These are phyloP conservation scores for Lolium rigidum DNA, from an alignment of 176 grass and related monocot species.

Conservation along the genomic window DNA sequence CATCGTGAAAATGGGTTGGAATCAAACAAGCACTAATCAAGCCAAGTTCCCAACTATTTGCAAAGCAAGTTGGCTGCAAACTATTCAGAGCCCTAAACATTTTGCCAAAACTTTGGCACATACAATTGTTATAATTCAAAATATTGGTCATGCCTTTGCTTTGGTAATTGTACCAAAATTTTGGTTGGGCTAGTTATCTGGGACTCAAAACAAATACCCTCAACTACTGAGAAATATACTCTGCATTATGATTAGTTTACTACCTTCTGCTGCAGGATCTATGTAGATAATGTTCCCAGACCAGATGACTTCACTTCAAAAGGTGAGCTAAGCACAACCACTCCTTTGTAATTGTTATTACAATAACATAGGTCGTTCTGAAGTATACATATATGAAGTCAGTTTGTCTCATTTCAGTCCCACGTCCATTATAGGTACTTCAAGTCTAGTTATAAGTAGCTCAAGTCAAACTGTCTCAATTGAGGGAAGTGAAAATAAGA, in stretches of 20 bases:
- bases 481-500: background rate
- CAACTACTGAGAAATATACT: background rate
- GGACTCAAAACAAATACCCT: background rate
- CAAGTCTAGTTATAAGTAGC: background rate
- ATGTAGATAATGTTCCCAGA: background rate
- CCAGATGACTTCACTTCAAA: background rate
- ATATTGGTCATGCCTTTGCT: background rate
- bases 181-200: background rate
- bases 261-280: background rate
- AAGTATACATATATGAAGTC: background rate
- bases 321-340: conserved; percentile 1
- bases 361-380: background rate
- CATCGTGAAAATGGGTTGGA: too few species aligned
- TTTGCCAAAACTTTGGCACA: background rate
- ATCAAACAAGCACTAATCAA: too few species aligned
- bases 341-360: background rate
- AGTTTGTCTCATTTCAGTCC: background rate
- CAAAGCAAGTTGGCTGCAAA: background rate
- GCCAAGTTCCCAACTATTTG: too few species aligned
- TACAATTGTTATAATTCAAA: background rate
- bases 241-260: background rate
- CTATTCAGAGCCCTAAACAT: background rate
- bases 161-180: background rate
- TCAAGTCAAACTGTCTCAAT: background rate
- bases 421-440: background rate